Evolutionary conservation across 2,329 filamentous ascomycete species (phyloP).

Genomic region (Huntiella decipiens): DNA sequence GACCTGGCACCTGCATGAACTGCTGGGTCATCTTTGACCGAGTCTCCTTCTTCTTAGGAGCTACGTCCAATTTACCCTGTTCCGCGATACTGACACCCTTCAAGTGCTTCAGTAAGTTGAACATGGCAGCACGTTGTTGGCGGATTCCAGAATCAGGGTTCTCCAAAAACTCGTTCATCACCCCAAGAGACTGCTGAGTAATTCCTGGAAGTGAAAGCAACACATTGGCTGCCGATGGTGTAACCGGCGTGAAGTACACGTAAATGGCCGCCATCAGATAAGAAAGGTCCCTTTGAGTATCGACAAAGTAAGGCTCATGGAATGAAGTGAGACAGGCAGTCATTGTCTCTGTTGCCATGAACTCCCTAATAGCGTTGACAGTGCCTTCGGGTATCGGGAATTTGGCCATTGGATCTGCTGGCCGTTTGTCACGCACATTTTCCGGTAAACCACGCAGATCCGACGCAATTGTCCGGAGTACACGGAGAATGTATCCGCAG

Average conservation of each 20-base stretch:
- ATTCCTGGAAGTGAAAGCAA: slow-evolving; percentile 69
- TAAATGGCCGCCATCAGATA: slow-evolving; percentile 74
- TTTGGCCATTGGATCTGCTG: slow-evolving; percentile 20
- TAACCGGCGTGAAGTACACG: slow-evolving; percentile 51
- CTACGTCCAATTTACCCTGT: slow-evolving; percentile 61
- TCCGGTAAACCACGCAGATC: slow-evolving; percentile 35
- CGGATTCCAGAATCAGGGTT: slow-evolving; percentile 43
- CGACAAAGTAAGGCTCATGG: slow-evolving; percentile 91
- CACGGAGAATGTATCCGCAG: slow-evolving; percentile 65
- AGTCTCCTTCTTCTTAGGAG: slow-evolving; percentile 25
- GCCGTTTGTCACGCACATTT: slow-evolving; percentile 5
- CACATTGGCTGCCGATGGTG: slow-evolving; percentile 51
- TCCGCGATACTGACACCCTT: slow-evolving; percentile 86
- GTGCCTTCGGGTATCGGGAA: slow-evolving; percentile 31
- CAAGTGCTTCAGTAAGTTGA: slow-evolving; percentile 71
- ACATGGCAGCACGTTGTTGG: slow-evolving; percentile 59
- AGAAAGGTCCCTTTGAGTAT: slow-evolving; percentile 82
- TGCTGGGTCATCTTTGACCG: slow-evolving; percentile 45
- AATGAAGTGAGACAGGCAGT: slow-evolving; percentile 79
- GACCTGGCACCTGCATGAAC: slow-evolving; percentile 39
- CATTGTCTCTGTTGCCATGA: slow-evolving; percentile 73
- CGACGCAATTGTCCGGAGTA: slow-evolving; percentile 70
- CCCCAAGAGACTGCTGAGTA: slow-evolving; percentile 45
- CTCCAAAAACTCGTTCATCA: slow-evolving; percentile 40
- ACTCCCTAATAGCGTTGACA: slow-evolving; percentile 59